Base-by-base conservation (phyloP, 164 flowering plant genomes). In the Aristolochia contorta region DNA sequence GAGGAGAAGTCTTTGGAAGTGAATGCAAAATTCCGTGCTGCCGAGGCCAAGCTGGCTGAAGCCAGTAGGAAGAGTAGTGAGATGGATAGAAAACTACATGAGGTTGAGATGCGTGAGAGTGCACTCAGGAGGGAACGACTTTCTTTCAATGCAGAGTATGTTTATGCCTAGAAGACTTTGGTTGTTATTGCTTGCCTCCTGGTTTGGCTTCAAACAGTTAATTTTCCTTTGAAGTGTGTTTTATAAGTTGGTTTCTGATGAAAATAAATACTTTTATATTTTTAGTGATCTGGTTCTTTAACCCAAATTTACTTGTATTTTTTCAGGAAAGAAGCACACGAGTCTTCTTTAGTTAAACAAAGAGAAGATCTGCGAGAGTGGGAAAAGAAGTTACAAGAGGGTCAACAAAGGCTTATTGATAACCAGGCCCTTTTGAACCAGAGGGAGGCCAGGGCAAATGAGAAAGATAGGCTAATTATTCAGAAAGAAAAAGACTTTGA, bases 41-140 rank as follows among this genome's bases (percentile, higher is more conserved):
- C 87, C 53, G 92, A 87, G 63, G 83, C 89, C 23, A 87, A 80
- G 69, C 81, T 84, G 67, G 90, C 87, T 47, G 97, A 91, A 79
- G 87, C 83, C n/a, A 86, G 72, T 65, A 72, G 90, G 54, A 84
- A 83, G 73, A 69, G 75, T 70, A 69, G 82, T 16, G 90, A 87
- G 59, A 20, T 91, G 69, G 96, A 89, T 56, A 76, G 83, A 72
- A 86, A 78, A 69, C 61, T 84, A 70, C 80, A 79, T 62, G 96
- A 91, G 63, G 57, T 94, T 66, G 90, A 89, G 59, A 64, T 74
- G 64, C 89, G 83, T 63, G 96, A 91, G 79, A 85, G 71, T 75
- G 68, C 74, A 16, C 78, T 89, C 48, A 70, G 73, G 43, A 82
- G 76, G 63, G 93, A 86, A 64, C 82, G 83, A 0, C 71, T 77